Conservation (phyloP, 2,329 filamentous ascomycete genomes). For the Magnaporthales sp. region DNA sequence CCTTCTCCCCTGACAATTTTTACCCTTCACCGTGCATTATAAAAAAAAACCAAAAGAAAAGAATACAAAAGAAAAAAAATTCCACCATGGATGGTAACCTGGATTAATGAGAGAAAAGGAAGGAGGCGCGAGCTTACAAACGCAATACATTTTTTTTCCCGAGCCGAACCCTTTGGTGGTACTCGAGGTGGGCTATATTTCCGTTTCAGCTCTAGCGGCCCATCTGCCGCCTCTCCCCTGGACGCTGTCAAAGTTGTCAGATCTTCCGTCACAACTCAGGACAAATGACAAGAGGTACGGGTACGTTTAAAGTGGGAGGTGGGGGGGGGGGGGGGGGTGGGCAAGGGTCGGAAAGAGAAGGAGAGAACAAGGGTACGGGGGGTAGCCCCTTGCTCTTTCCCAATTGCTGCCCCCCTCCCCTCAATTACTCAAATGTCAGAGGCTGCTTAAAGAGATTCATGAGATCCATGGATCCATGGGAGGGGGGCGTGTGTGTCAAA, state of each 20-base stretch:
- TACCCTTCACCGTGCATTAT: background rate
- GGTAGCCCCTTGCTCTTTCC: too few species aligned
- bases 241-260: constrained; percentile 14
- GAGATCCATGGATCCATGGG: too few species aligned
- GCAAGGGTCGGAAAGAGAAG: background rate
- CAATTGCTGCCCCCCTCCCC: too few species aligned
- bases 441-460: too few species aligned
- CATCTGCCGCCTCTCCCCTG: constrained; percentile 2
- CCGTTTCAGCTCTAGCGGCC: background rate
- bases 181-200: background rate
- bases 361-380: too few species aligned
- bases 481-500: too few species aligned
- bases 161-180: background rate
- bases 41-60: too few species aligned
- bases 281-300: background rate
- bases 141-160: background rate
- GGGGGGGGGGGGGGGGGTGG: background rate
- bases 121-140: background rate
- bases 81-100: background rate
- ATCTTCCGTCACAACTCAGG: constrained; percentile 6
- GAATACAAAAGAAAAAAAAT: background rate
- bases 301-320: background rate
- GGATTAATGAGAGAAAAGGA: background rate
- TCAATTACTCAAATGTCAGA: too few species aligned
- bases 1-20: background rate